Conservation (phyloP, 345 rosid genomes). For the Populus euphratica region DNA sequence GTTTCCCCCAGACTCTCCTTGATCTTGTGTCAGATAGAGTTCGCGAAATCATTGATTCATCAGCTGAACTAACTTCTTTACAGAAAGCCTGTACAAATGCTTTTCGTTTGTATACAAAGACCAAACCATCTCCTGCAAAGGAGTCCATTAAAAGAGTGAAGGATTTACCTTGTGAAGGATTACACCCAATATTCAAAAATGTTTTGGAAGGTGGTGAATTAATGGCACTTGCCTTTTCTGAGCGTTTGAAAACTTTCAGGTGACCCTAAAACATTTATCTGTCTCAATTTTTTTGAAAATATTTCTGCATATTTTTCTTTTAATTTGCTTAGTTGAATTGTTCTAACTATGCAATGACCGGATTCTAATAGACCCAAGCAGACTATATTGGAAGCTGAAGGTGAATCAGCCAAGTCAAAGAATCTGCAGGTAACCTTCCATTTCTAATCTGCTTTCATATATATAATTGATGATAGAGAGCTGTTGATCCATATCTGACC, state of each 20-base stretch:
- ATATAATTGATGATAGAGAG: neutral
- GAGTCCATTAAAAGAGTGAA: constrained; percentile 88
- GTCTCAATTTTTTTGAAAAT: neutral
- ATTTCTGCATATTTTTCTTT: neutral
- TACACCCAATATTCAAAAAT: constrained; percentile 83
- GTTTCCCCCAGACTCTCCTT: constrained; percentile 77
- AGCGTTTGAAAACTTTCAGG: constrained; percentile 85
- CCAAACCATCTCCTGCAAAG: constrained; percentile 78
- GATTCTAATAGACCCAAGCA: constrained; percentile 76
- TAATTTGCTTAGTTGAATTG: neutral
- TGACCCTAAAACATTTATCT: constrained; percentile 17
- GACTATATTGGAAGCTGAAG: constrained; percentile 96
- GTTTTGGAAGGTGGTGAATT: constrained; percentile 79
- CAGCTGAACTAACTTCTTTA: constrained; percentile 67
- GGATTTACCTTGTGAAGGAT: constrained; percentile 74
- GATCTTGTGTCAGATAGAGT: constrained; percentile 82
- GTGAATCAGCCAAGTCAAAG: constrained; percentile 81
- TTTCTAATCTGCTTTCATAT: neutral
- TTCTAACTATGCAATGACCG: constrained; percentile 20
- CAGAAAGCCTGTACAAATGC: constrained; percentile 80
- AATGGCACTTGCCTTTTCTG: constrained; percentile 84
- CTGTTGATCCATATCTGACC: neutral
- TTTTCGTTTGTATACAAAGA: constrained; percentile 79
- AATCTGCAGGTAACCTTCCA: constrained; percentile 45
- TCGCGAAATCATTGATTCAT: constrained; percentile 65